Base-by-base conservation (phyloP, 345 rosid genomes). In the Garcia nutans region DNA sequence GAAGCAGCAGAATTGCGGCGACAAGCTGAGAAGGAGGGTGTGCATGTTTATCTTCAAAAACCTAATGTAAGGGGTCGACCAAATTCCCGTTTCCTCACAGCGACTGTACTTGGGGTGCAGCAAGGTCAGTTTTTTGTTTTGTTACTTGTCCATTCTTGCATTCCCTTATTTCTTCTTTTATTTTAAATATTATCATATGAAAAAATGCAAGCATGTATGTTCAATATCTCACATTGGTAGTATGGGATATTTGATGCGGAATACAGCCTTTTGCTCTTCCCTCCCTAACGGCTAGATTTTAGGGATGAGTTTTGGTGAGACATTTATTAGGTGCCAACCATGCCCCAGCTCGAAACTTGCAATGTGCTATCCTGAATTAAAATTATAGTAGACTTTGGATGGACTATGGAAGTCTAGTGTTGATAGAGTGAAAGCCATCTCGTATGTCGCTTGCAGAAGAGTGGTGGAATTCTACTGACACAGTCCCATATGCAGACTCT, bases 31-130 rank as follows among this genome's bases (percentile, higher is more conserved):
- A 88, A 78, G 74, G 98, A 95, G 71, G 98, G 97, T 0, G 86
- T 91, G 5, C 85, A 87, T 79, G 97, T 84, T 59, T 93, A 93
- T 84, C 96, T 93, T 78, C 80, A 81, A 81, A 80, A 87, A 28
- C 31, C 31, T 28, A 28, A 28, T 28, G 31, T 28, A 28, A 28
- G 31, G 31, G 31, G 84, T 62, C 88, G 94, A 62, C 95, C 98
- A 16, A 94, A 94, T 78, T 88, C 97, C 5, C 88, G 95, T 71
- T 92, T 94, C 83, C 98, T 91, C 47, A 87, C 89, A 12, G 96
- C 98, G n/a, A 92, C 97, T 64, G 94, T 92, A 78, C 97, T 83
- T 71, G 97, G 98, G 37, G 97, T 92, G 60, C 95, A 92, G 72
- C 97, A 94, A 88, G 90, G 97, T 94, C 41, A 60, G 81, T 28